Conservation (phyloP, 1,284 basidiomycete species). For the Cryptococcus sp. region DNA sequence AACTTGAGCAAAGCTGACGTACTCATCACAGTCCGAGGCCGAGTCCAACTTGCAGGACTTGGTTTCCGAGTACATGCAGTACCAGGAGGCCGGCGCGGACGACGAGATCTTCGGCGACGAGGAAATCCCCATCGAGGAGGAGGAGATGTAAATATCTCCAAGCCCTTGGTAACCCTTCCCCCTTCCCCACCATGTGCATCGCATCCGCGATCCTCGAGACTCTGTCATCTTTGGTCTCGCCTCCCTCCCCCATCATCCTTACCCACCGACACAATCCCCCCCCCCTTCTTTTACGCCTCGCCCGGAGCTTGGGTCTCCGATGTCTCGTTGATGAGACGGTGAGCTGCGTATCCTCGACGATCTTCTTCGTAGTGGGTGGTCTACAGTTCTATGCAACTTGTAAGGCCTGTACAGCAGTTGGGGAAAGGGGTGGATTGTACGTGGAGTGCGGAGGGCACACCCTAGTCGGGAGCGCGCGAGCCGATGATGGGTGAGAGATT, state of each 20-base stretch:
- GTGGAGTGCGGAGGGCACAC: neutral
- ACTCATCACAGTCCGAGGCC: slow-evolving; percentile 64
- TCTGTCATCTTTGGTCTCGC: slow-evolving; percentile 7
- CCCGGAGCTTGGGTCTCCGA: slow-evolving; percentile 41
- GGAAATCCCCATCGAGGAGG: slow-evolving; percentile 43
- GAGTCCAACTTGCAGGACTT: slow-evolving; percentile 96
- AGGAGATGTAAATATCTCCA: slow-evolving; percentile 24
- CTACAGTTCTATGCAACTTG: slow-evolving; percentile 4
- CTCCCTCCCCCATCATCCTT: slow-evolving; percentile 7
- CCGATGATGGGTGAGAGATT: too few relatives aligned
- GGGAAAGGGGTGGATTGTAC: neutral
- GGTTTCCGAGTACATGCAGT: slow-evolving; percentile 92
- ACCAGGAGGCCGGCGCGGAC: slow-evolving; percentile 73
- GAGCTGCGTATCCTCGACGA: slow-evolving; percentile 34
- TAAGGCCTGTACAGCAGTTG: neutral
- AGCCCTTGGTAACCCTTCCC: slow-evolving; percentile 1
- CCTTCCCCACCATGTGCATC: slow-evolving; percentile 1
- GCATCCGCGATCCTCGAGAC: slow-evolving; percentile 1
- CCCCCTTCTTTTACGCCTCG: slow-evolving; percentile 30
- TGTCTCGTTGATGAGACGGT: slow-evolving; percentile 48
- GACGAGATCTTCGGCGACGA: slow-evolving; percentile 53
- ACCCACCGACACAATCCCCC: slow-evolving; percentile 5
- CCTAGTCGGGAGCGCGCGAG: too few relatives aligned
- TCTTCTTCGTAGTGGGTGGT: neutral
- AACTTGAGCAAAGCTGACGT: slow-evolving; percentile 56